These are phyloP conservation scores for Diaporthe caulivora DNA, from an alignment of 2,329 filamentous ascomycete species.

Conservation along the genomic window DNA sequence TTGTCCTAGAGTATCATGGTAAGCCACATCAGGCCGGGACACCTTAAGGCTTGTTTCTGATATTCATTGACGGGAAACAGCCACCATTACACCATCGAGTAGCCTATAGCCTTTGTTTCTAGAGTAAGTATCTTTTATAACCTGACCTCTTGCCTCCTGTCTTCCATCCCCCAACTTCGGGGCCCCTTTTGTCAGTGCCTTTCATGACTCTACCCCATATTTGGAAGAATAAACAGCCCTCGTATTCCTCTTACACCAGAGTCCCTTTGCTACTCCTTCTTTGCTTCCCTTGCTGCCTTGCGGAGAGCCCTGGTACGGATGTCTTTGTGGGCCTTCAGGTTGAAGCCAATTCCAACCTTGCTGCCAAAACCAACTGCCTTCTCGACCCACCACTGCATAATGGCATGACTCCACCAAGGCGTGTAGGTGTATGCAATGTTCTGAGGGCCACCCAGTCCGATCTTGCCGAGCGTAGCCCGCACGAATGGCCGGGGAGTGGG, in stretches of 20 bases:
- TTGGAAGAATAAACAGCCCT: not conserved
- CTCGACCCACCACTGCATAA: slow-evolving; percentile 87
- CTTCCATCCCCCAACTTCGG: not conserved
- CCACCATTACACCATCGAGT: too few relatives aligned
- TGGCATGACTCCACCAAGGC: slow-evolving; percentile 91
- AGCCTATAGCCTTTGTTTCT: not conserved
- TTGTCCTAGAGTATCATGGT: not conserved
- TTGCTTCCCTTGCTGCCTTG: slow-evolving; percentile 86
- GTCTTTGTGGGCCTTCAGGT: slow-evolving; percentile 80
- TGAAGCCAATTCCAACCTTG: slow-evolving; percentile 60
- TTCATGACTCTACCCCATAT: not conserved
- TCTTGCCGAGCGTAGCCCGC: slow-evolving; percentile 79
- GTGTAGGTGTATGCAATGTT: slow-evolving; percentile 86
- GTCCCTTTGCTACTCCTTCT: slow-evolving; percentile 62
- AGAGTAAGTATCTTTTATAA: not conserved
- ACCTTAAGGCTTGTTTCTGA: not conserved
- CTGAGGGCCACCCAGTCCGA: slow-evolving; percentile 85
- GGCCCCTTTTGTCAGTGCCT: slow-evolving; percentile 9
- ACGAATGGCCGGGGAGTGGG: slow-evolving; percentile 89
- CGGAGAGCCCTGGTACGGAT: slow-evolving; percentile 86
- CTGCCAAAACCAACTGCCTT: slow-evolving; percentile 66
- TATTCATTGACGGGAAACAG: not conserved
- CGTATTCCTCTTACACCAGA: not conserved
- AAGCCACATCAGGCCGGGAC: not conserved
- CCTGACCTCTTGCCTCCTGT: not conserved